phyloP scores from a whole-genome alignment of 768 basidiomycete species.

The Panellus pusillus region DNA sequence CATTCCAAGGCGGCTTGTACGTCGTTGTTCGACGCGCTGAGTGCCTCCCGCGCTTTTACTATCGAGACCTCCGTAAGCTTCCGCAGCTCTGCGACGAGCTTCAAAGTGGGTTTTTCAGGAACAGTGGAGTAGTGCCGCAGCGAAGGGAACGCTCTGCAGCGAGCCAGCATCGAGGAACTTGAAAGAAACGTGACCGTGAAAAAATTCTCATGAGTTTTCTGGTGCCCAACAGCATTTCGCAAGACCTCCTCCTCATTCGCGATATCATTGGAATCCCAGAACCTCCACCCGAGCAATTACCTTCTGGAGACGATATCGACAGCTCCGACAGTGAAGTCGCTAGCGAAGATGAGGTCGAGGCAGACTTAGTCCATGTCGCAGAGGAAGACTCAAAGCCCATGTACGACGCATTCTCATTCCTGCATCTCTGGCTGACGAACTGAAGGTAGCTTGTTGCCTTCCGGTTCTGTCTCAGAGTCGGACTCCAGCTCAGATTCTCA shows the following conservation, averaged over 20 bases:
- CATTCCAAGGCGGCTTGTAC: constrained; percentile 73
- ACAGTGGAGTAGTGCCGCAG: constrained; percentile 49
- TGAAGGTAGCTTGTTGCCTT: constrained; percentile 25
- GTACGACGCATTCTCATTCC: constrained; percentile 22
- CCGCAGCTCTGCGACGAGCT: constrained; percentile 84
- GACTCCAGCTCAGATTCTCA: constrained; percentile 42
- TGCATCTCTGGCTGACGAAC: constrained; percentile 8
- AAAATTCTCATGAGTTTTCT: constrained; percentile 46
- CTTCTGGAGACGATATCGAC: constrained; percentile 41
- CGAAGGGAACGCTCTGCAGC: constrained; percentile 19
- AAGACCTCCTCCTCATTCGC: constrained; percentile 74
- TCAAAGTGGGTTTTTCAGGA: constrained; percentile 59
- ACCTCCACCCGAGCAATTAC: background rate
- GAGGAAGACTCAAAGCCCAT: constrained; percentile 35
- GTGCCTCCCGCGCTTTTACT: constrained; percentile 85
- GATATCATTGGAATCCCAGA: constrained; percentile 53
- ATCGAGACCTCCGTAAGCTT: constrained; percentile 82
- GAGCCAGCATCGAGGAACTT: background rate
- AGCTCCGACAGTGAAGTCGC: constrained; percentile 56
- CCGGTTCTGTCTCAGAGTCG: constrained; percentile 39
- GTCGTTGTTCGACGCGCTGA: constrained; percentile 71
- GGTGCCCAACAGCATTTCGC: constrained; percentile 60
- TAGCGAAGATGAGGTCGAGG: constrained; percentile 76
- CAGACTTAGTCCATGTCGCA: constrained; percentile 50
- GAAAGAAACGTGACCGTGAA: constrained; percentile 13